Evolutionary conservation across 192 early-diverging fungal genomes (phyloP).

Genomic region (Cetraspora pellucida): DNA sequence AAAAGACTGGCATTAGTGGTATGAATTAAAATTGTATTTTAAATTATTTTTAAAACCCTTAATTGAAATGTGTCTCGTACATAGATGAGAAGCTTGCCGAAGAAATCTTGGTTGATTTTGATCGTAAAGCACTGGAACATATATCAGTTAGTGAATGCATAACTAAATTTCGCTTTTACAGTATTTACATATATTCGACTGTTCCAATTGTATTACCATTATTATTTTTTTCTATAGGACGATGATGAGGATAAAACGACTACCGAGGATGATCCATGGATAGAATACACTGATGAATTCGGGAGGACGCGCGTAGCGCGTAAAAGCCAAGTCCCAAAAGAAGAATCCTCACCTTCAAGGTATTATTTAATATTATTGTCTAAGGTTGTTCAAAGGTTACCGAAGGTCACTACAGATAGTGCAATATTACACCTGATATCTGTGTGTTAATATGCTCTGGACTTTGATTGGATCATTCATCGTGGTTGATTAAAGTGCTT

Average conservation of each 20-base stretch:
- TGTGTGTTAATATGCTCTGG: too few relatives aligned
- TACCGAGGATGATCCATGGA: conserved; percentile 67
- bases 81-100: conserved; percentile 39
- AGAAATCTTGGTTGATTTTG: conserved; percentile 61
- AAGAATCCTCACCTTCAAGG: conserved; percentile 11
- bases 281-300: conserved; percentile 76
- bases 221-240: too few relatives aligned
- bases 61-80: neutral
- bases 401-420: too few relatives aligned
- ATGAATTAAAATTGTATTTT: neutral
- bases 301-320: conserved; percentile 67
- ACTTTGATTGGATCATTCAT: too few relatives aligned
- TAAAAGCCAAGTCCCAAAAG: conserved; percentile 53
- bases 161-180: neutral
- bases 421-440: too few relatives aligned
- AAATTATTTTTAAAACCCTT: neutral
- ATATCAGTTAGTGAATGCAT: conserved; percentile 18
- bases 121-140: conserved; percentile 47
- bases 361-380: neutral
- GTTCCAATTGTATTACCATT: neutral
- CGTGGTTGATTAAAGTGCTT: too few relatives aligned
- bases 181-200: neutral
- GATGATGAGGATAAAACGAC: conserved; percentile 26
- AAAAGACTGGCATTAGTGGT: conserved; percentile 36
- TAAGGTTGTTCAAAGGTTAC: too few relatives aligned